Evolutionary conservation across 257 asterid species (phyloP), one percentile per base, ranked within the genome.

Genomic region (Eustoma russellianum): DNA sequence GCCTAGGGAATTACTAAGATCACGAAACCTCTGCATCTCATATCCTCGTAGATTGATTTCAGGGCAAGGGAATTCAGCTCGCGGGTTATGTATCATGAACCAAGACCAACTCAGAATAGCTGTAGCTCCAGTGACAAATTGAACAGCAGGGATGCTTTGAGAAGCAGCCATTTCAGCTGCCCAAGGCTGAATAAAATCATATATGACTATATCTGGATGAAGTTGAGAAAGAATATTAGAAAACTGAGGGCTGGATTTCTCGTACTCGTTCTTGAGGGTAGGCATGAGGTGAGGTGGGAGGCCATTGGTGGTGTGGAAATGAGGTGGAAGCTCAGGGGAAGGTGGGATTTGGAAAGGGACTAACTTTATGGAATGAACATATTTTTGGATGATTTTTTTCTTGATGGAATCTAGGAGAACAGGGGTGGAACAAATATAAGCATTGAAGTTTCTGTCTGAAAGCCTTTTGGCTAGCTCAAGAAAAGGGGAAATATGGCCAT

Each of bases 241-340:
- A 34, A 70, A 55, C 13, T 43, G 30, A 2, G 71, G 67, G 17
- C 19, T 17, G 1, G 75, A 15, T 53, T 33, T 50, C 16, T 56
- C 64, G 11, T 44, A 54, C 1, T 67, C 67, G 7, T 35, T 18
- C 56, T 65, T 64, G 1, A 70, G 61, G 9, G 67, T 17, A 2
- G 35, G 7, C 71, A 59, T 34, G 53, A 70, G 71, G 35, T 48
- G 67, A 5, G 71, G 50, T 14, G 75, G 71, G 17, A 70, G 67
- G 33, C 71, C 75, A 34, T 70, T 70, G 16, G 75, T 60, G 18
- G 74, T 70, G 64, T 64, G 75, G 57, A 44, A 48, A 0, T 60
- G 75, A 38, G 67, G 71, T 5, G 68, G 75, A 55, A 70, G 75
- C n/a, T 64, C 64, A 9, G 65, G 71, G n/a, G 46, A 15, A 17